Evolutionary conservation across 2,329 filamentous ascomycete species (phyloP).

Genomic region (Colletotrichum shisoi): DNA sequence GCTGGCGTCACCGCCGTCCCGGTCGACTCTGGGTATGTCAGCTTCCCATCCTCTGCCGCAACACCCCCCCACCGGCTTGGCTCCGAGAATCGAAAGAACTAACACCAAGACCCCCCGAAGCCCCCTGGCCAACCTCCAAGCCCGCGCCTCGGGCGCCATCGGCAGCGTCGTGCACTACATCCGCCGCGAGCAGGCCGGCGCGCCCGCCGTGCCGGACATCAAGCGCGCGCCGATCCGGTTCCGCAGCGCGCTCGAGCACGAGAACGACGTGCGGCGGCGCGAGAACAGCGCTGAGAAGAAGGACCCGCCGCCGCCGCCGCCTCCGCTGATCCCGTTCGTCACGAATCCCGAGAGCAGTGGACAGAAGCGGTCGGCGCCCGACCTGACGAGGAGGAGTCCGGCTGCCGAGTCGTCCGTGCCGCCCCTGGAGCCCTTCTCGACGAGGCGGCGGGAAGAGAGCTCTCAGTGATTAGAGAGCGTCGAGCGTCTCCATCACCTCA

Average conservation of each 20-base stretch:
- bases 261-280: constrained; percentile 20
- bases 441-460: not conserved
- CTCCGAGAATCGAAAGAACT: not conserved
- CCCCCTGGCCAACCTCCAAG: constrained; percentile 22
- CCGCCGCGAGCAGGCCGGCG: constrained; percentile 27
- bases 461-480: not conserved
- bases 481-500: not conserved
- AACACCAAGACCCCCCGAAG: not conserved
- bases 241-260: constrained; percentile 18
- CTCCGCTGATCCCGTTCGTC: constrained; percentile 18
- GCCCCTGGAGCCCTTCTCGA: constrained; percentile 20
- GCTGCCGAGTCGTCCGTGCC: constrained; percentile 27
- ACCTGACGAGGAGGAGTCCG: constrained; percentile 9
- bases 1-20: constrained; percentile 27
- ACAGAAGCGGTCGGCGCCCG: not conserved
- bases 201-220: constrained; percentile 13
- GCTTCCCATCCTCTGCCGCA: too few species aligned
- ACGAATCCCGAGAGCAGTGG: not conserved
- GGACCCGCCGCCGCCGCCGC: constrained; percentile 4
- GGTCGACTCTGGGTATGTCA: constrained; percentile 23
- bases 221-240: constrained; percentile 23
- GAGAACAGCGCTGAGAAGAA: constrained; percentile 3
- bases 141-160: constrained; percentile 30
- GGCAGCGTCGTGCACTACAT: constrained; percentile 30
- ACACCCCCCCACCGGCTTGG: too few species aligned